Conservation (phyloP, 768 basidiomycete species). For the Boletus rubescentipes region DNA sequence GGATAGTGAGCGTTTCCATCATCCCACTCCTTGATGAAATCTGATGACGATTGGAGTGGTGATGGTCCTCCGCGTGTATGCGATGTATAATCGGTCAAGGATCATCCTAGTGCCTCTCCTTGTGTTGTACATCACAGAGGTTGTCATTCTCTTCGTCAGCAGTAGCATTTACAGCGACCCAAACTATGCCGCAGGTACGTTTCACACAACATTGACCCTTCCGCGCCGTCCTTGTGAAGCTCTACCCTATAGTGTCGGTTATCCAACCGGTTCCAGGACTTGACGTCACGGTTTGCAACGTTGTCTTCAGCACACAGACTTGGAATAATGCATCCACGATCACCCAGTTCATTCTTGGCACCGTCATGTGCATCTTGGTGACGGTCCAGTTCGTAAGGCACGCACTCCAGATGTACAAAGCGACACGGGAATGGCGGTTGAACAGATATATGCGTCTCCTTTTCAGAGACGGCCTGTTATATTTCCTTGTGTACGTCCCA, state of each 20-base stretch:
- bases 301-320: not conserved
- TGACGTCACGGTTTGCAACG: not conserved
- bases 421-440: not conserved
- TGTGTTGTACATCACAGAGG: not conserved
- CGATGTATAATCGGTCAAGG: not conserved
- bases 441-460: not conserved
- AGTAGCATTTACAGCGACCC: too few relatives aligned
- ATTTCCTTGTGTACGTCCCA: not conserved
- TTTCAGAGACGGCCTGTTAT: not conserved
- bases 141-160: not conserved
- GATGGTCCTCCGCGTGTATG: conserved; percentile 1
- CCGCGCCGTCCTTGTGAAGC: too few relatives aligned
- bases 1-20: not conserved
- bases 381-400: not conserved
- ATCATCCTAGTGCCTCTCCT: conserved; percentile 1
- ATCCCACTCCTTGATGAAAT: too few relatives aligned
- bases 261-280: not conserved
- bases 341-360: not conserved
- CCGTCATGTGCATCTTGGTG: not conserved
- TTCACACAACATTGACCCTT: not conserved
- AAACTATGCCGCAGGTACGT: not conserved
- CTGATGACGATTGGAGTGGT: not conserved
- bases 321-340: not conserved
- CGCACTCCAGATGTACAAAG: not conserved
- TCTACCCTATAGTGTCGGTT: not conserved